Conservation (phyloP, 1,284 basidiomycete genomes). For the Ustilago shanxiensis region DNA sequence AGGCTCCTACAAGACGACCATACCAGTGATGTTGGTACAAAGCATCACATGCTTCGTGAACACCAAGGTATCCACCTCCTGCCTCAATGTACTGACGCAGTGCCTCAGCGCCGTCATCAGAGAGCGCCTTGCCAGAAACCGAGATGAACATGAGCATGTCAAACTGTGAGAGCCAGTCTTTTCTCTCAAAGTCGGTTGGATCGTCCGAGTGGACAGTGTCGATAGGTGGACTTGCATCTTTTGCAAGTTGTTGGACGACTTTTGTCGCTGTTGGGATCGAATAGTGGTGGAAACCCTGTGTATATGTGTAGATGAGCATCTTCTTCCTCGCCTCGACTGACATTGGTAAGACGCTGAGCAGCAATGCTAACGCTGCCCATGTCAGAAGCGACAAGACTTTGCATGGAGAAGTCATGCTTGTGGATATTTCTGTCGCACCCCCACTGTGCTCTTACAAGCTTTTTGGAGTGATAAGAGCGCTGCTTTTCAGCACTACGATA, state of each 20-base stretch:
- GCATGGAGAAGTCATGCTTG: slow-evolving; percentile 16
- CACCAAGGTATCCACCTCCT: slow-evolving; percentile 61
- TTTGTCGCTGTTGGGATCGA: slow-evolving; percentile 55
- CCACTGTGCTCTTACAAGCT: no score
- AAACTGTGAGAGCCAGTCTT: slow-evolving; percentile 52
- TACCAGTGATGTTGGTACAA: slow-evolving; percentile 59
- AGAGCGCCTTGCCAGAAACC: slow-evolving; percentile 55
- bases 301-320: slow-evolving; percentile 57
- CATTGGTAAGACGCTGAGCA: slow-evolving; percentile 22
- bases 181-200: slow-evolving; percentile 49
- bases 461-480: no score
- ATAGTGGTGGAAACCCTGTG: slow-evolving; percentile 56
- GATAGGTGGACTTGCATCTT: slow-evolving; percentile 38
- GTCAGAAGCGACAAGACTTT: slow-evolving; percentile 12
- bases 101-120: slow-evolving; percentile 35
- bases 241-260: slow-evolving; percentile 48
- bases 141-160: slow-evolving; percentile 62
- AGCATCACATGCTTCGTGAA: slow-evolving; percentile 60
- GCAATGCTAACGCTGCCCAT: slow-evolving; percentile 12
- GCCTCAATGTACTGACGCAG: slow-evolving; percentile 58
- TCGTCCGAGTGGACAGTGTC: slow-evolving; percentile 53
- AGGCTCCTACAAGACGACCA: slow-evolving; percentile 55
- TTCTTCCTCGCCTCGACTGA: slow-evolving; percentile 47
- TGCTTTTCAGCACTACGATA: not conserved
- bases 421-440: not conserved